phyloP scores from a whole-genome alignment of 352 stramenopile genomes.

The Poterioochromonas sp. region DNA sequence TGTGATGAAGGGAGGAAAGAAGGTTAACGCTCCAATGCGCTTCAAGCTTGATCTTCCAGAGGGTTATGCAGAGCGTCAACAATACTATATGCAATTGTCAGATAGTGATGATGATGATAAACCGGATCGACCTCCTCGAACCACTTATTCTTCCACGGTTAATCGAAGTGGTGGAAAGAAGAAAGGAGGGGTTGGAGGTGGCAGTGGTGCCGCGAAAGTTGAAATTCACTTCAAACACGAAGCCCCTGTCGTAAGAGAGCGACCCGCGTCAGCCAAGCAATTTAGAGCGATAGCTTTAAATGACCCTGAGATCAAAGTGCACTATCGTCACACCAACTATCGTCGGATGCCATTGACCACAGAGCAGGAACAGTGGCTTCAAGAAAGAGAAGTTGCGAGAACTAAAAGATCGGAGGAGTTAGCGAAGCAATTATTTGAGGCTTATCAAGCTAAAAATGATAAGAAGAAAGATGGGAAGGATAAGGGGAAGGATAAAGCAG shows the following conservation, averaged over 20 bases:
- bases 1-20: too few species aligned
- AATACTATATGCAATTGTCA: slow-evolving; percentile 10
- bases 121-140: neutral
- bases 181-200: neutral
- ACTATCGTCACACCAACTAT: slow-evolving; percentile 14
- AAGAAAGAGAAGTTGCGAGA: neutral
- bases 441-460: neutral
- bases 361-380: neutral
- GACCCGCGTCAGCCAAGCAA: neutral
- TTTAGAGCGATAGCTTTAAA: neutral
- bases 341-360: slow-evolving; percentile 1
- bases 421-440: neutral
- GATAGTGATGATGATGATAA: slow-evolving; percentile 13
- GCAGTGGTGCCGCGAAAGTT: neutral
- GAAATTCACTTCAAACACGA: slow-evolving; percentile 15
- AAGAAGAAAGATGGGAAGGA: neutral
- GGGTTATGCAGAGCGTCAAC: neutral
- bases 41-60: slow-evolving; percentile 10
- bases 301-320: slow-evolving; percentile 12
- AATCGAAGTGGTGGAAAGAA: neutral
- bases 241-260: neutral
- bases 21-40: slow-evolving; percentile 2
- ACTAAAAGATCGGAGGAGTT: neutral
- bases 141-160: neutral
- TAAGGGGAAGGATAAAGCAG: neutral